phyloP scores from a whole-genome alignment of 2,329 filamentous ascomycete species.

The Plectosphaerella sp. region DNA sequence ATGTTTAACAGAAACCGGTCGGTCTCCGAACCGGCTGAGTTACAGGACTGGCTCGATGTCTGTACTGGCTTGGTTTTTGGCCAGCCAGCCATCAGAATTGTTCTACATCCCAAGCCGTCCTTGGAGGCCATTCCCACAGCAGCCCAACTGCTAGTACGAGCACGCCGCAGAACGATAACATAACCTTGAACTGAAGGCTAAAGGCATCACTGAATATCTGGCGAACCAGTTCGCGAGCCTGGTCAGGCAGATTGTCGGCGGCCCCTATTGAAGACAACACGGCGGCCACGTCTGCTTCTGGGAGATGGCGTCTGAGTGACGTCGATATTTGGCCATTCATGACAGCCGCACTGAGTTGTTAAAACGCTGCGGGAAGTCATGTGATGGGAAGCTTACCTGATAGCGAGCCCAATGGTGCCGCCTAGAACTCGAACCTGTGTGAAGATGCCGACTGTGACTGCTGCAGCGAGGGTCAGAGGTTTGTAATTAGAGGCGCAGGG shows the following conservation, averaged over 20 bases:
- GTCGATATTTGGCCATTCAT: conserved; percentile 2
- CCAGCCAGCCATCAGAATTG: neutral
- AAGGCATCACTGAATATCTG: conserved; percentile 4
- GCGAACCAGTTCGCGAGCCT: neutral
- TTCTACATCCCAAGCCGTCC: conserved; percentile 2
- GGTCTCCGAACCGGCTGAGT: too few species aligned
- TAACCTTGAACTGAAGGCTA: conserved; percentile 1
- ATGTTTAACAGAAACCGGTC: too few species aligned
- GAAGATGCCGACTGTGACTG: conserved; percentile 27
- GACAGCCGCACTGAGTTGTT: neutral
- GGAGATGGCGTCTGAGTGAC: neutral
- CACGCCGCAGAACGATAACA: conserved; percentile 2
- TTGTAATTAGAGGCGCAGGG: too few species aligned
- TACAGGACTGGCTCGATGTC: too few species aligned
- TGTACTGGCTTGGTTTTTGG: too few species aligned
- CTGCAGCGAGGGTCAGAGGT: conserved; percentile 10
- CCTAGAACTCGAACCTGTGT: conserved; percentile 33
- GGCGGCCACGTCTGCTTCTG: neutral
- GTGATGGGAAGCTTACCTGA: conserved; percentile 16
- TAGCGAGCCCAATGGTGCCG: conserved; percentile 29
- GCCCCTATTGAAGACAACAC: neutral
- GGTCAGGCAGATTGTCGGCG: conserved; percentile 1
- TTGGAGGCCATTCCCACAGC: conserved; percentile 2
- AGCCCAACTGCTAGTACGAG: conserved; percentile 1
- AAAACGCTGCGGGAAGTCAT: neutral